phyloP scores from a whole-genome alignment of 2,329 filamentous ascomycete genomes.

The Metarhizium sp. region DNA sequence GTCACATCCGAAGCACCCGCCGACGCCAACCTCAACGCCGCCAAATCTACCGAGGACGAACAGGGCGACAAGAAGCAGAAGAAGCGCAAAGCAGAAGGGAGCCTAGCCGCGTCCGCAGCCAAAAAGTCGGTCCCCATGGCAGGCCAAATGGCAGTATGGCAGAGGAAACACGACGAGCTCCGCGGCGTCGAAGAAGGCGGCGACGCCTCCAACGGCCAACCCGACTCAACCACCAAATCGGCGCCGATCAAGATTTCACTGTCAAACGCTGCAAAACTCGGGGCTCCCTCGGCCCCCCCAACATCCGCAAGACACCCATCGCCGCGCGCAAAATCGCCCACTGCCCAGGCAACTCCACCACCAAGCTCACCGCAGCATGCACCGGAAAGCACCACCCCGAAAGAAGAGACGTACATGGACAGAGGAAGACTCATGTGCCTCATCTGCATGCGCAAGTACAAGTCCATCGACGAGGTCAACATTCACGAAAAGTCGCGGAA shows the following conservation, averaged over 20 bases:
- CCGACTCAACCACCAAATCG: conserved; percentile 1
- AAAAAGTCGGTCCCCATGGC: conserved; percentile 33
- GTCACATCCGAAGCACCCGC: conserved; percentile 43
- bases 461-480: conserved; percentile 30
- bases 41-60: conserved; percentile 16
- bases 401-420: conserved; percentile 46
- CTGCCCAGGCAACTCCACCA: not conserved
- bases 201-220: not conserved
- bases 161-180: conserved; percentile 33
- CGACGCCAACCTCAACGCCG: conserved; percentile 15
- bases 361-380: not conserved
- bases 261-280: conserved; percentile 7
- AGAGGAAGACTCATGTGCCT: conserved; percentile 36
- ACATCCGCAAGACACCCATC: not conserved
- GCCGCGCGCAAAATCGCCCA: not conserved
- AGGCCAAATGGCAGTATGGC: conserved; percentile 35
- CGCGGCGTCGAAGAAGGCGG: conserved; percentile 13
- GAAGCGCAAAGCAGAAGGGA: conserved; percentile 43
- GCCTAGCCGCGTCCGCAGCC: conserved; percentile 14
- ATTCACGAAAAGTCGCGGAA: conserved; percentile 33
- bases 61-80: conserved; percentile 32
- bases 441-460: conserved; percentile 38
- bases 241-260: conserved; percentile 24
- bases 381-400: not conserved
- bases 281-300: not conserved